Base-by-base conservation (phyloP, 768 basidiomycete species). In the Crepidotus variabilis region DNA sequence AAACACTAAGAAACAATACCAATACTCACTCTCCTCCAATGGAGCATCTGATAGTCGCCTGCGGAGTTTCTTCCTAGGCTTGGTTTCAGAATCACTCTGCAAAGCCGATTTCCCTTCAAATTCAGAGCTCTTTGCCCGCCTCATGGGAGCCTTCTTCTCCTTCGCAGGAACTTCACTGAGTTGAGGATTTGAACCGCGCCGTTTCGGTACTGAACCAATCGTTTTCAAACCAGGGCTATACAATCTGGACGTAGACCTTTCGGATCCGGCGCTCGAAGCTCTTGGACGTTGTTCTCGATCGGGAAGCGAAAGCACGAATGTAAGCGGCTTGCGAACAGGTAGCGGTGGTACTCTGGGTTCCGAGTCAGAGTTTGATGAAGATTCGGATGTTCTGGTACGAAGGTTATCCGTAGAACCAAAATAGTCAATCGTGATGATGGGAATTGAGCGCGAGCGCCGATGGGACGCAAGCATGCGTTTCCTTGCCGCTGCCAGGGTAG, bases 381-480 rank as follows among this genome's bases (percentile, higher is more conserved):
- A 16, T 2, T 45, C 34, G 11, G 36, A 20, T 20, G 16, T 11
- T 32, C 39, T 46, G 43, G n/a, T 2, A 3, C 58, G 57, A 9
- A 56, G 52, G 51, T 55, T 58, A 20, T 66, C 63, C 22, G 60
- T 55, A 11, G 63, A 63, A 33, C 61, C 68, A 45, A 63, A 61
- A 47, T 61, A 59, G 34, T 67, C 65, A 45, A 67, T 59, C 5
- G 64, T 65, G 36, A 69, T 67, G 24, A 64, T 60, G 35, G 68
- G 68, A 55, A 69, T 62, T 51, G 65, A 64, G 47, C 57, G 57
- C 21, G 65, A 63, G 35, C 61, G 61, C 49, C 65, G 61, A 53
- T 62, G 60, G 36, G 59, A 24, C 53, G 47, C 14, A 56, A 61
- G 50, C 50, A 56, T 2, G 16, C 50, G 49, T 14, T 49, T 39